Base-by-base conservation (phyloP, 2,329 filamentous ascomycete genomes). In the Colletotrichum tabaci region DNA sequence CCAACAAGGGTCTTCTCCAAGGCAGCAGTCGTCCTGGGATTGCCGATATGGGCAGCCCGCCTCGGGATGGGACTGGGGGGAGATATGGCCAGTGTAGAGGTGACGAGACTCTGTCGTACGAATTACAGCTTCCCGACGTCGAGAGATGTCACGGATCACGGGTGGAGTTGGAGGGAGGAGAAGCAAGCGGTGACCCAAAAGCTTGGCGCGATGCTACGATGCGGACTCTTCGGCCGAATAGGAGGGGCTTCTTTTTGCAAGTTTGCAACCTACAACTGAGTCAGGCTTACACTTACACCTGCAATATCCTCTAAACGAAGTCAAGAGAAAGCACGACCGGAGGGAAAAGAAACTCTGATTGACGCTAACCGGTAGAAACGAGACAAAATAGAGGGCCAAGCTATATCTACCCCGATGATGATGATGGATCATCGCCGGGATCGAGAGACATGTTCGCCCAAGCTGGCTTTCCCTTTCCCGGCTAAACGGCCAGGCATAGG, bases 101-200 rank as follows among this genome's bases (percentile, higher is more conserved):
- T 67, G 67, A 67, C 62, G 30, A 44, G 50, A 53, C 38, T 16
- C 23, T 57, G 30, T 52, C 56, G 67, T 58, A 26, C 4, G 16
- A 66, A 18, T 67, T 56, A 67, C 64, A 62, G 63, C 49, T 58
- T 58, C 42, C 18, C 42, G 49, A 61, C 57, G 57, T 71, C 50
- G 64, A 56, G 7, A 61, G 67, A n/a, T 53, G 9, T 53, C 50
- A 53, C 26, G 12, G 26, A 5, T 13, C 35, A n/a, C n/a, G 49
- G 38, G 38, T 23, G n/a, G 49, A 26, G 21, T 2, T 23, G 26
- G 49, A 52, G 16, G 49, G 21, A 52, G 10, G 26, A 44, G 13
- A n/a, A 7, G 15, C 12, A 30, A 18, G 10, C 9, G 10, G 8
- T 4, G 49, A 16, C 21, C 26, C 23, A n/a, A 35, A 30, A 60